Conservation (phyloP, 2,329 filamentous ascomycete species). For the Harringtonia aguacate region DNA sequence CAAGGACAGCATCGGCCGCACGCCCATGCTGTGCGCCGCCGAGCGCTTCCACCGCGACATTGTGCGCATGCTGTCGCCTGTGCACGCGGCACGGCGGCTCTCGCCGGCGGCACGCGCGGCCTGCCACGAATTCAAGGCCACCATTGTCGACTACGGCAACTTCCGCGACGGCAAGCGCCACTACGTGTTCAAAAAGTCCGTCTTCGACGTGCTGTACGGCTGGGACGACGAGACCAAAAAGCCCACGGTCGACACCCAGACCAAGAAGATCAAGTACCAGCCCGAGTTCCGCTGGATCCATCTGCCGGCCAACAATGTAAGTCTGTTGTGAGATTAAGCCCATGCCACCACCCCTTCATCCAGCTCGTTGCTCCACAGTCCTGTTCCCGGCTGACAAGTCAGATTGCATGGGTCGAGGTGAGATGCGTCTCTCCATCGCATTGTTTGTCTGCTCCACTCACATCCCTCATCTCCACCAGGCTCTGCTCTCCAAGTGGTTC, state of each 20-base stretch:
- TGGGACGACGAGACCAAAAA: slow-evolving; percentile 33
- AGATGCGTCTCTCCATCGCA: not conserved
- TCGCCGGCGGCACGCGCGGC: slow-evolving; percentile 29
- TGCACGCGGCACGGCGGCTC: slow-evolving; percentile 20
- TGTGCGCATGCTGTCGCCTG: slow-evolving; percentile 27
- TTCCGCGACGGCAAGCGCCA: slow-evolving; percentile 26
- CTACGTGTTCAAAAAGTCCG: slow-evolving; percentile 34
- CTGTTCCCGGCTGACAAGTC: slow-evolving; percentile 13
- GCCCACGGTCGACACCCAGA: slow-evolving; percentile 33
- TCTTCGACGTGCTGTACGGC: slow-evolving; percentile 41
- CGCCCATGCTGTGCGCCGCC: slow-evolving; percentile 29
- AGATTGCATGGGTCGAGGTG: slow-evolving; percentile 51
- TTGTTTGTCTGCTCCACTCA: slow-evolving; percentile 3
- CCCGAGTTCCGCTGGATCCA: slow-evolving; percentile 42
- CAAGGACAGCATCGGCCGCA: slow-evolving; percentile 28
- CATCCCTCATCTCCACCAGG: too few species aligned
- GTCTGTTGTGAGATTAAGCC: too few species aligned
- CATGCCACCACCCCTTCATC: too few species aligned
- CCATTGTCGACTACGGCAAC: slow-evolving; percentile 39
- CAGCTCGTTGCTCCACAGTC: not conserved
- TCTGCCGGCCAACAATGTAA: slow-evolving; percentile 38
- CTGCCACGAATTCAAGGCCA: slow-evolving; percentile 37
- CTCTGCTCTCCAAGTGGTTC: slow-evolving; percentile 52
- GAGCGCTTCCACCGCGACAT: slow-evolving; percentile 24
- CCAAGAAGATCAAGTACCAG: slow-evolving; percentile 31